Evolutionary conservation across 1,139 yeast genomes (phyloP), one percentile per base, ranked within the genome.

Genomic region (Nakaseomyces bracarensis): DNA sequence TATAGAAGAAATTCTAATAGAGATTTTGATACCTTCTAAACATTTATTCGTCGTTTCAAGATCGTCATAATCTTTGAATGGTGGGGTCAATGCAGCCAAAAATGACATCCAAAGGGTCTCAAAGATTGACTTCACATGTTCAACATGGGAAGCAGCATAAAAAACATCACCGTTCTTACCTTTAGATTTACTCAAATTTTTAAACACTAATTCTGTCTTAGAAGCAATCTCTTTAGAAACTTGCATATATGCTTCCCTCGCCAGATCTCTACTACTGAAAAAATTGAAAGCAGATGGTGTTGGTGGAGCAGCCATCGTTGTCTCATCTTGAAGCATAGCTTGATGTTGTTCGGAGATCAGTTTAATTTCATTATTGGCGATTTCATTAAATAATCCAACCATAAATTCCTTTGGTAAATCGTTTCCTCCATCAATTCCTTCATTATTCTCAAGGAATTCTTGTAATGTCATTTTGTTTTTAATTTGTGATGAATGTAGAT

Each of bases 41-140:
- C 96, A 82, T 4, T 74, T 63, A 44, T 70, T 72, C n/a, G 83
- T 72, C 4, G 84, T 76, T 40, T 80, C 91, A 13, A 72, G 71
- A 51, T 87, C 96, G 49, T 85, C 93, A 47, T 82, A 80, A 47
- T 85, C 95, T 58, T 83, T 87, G 65, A 89, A 86, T 3, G 96
- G 94, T 3, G 94, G 93, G 0, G 96, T 86, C 42, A 93, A 71
- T 0, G 95, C 96, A 4, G 96, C 98, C 51, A 93, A 70, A 42
- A 91, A 75, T 0, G 96, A 86, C 96, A 91, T 87, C 99, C 99
- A 93, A 39, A 85, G 69, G 11, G 86, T 86, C 55, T 89, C 96
- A 65, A 91, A 91, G 59, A 93, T 85, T 1, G 96, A 91, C 56
- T 77, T 82, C 18, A 89, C 96, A 60, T 91, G 96, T 50, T 86